These are phyloP conservation scores for Gremmenia infestans DNA, from an alignment of 2,329 filamentous ascomycete genomes.

Conservation along the genomic window DNA sequence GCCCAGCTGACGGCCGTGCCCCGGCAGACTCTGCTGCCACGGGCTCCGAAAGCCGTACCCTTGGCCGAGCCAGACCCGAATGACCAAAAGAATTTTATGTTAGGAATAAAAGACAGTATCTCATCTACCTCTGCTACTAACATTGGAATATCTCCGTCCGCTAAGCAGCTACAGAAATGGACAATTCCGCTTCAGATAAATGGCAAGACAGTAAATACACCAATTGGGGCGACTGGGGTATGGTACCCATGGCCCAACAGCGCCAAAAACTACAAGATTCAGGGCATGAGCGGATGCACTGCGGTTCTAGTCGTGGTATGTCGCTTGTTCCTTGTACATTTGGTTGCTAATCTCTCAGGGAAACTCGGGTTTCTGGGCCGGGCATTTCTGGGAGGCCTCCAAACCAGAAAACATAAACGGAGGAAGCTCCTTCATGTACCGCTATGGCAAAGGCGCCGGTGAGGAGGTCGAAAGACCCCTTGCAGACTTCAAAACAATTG, in stretches of 20 bases:
- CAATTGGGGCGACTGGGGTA: background rate
- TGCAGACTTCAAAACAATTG: background rate
- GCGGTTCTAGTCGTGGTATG: background rate
- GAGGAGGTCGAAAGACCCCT: background rate
- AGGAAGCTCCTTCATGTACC: background rate
- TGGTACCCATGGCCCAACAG: background rate
- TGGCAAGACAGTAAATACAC: background rate
- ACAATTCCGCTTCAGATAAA: background rate
- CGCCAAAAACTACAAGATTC: background rate
- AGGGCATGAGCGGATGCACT: background rate
- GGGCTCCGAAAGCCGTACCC: background rate
- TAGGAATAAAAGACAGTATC: background rate
- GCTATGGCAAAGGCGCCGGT: background rate
- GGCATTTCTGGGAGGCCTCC: background rate
- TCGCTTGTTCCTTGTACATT: background rate
- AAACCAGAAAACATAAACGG: background rate
- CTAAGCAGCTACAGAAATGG: background rate
- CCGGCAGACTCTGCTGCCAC: background rate
- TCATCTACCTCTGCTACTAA: accelerated
- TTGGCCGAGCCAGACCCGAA: background rate
- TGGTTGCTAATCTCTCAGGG: background rate
- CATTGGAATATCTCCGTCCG: background rate
- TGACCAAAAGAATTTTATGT: background rate
- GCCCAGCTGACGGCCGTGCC: background rate
- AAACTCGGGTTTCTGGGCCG: background rate